These are phyloP conservation scores for Fraxinus nigra DNA, from an alignment of 305 asterid genomes.

Conservation along the genomic window DNA sequence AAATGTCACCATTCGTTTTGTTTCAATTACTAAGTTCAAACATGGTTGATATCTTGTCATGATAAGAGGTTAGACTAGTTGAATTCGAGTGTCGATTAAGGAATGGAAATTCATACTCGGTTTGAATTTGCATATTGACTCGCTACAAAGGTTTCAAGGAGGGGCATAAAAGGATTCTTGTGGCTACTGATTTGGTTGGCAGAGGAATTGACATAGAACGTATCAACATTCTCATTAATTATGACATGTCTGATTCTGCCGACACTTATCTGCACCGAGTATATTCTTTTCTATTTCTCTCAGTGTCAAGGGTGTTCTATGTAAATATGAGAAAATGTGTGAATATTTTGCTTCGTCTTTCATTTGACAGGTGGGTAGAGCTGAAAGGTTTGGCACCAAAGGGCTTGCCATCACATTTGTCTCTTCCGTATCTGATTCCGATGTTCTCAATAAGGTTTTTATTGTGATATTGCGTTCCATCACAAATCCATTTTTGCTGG, in stretches of 20 bases:
- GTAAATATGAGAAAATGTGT: not conserved
- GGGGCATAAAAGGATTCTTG: constrained; percentile 90
- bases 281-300: not conserved
- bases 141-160: constrained; percentile 89
- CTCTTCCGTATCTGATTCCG: constrained; percentile 89
- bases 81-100: not conserved
- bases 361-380: constrained; percentile 74
- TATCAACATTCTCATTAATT: constrained; percentile 83
- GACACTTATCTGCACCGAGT: constrained; percentile 91
- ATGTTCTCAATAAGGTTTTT: constrained; percentile 84
- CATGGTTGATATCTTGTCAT: not conserved
- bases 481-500: not conserved
- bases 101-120: not conserved
- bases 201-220: constrained; percentile 92
- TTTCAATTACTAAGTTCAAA: not conserved
- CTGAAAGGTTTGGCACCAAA: constrained; percentile 92
- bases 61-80: not conserved
- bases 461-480: not conserved
- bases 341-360: not conserved
- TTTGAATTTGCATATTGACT: constrained; percentile 49
- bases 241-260: constrained; percentile 93
- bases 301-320: not conserved
- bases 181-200: constrained; percentile 91
- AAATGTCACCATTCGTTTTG: not conserved
- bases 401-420: constrained; percentile 96